Evolutionary conservation across 495 filamentous ascomycete species (phyloP), one percentile per base, ranked within the genome.

Genomic region (Geoglossum glabrum): DNA sequence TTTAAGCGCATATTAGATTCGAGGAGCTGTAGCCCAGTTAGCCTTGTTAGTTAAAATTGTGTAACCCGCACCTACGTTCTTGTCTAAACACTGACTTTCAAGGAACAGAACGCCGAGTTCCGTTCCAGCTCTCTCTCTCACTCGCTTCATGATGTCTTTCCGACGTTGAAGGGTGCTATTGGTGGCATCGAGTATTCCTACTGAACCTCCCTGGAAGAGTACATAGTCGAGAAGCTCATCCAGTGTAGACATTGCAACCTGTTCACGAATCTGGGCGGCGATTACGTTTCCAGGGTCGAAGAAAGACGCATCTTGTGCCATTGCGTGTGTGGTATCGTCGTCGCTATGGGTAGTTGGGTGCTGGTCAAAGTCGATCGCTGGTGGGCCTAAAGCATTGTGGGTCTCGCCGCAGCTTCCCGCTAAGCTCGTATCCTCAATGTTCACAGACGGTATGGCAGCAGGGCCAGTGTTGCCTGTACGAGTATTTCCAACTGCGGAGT

Each of bases 1-100:
- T 98, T 98, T 58, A 98, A 70, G 21, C 89, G 86, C 90, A 97
- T 98, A 63, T 98, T 98, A 15, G 88, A 85, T 67, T 96, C 92
- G 38, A 98, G 75, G 38, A 98, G 74, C 64, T 77, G n/a, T 38
- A 10, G 17, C 31, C 11, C 49, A 57, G 25, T 49, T 33, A 45
- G 38, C 54, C 11, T 34, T 23, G 9, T 23, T 15, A 25, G 23
- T n/a, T 10, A 6, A 52, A 19, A 52, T 8, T 15, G 10, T 40
- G 13, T 5, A 43, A 60, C 3, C 17, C 19, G 33, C 46, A 64
- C 73, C 64, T 52, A 77, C 76, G 60, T 78, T 76, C 54, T 81
- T 71, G 63, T 98, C 89, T 59, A 89, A 75, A 69, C 92, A 98
- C 56, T 90, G 82, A 62, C 86, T 93, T 69, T 98, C 92, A 6